Base-by-base conservation (phyloP, 768 basidiomycete genomes). In the Mrakia frigida region DNA sequence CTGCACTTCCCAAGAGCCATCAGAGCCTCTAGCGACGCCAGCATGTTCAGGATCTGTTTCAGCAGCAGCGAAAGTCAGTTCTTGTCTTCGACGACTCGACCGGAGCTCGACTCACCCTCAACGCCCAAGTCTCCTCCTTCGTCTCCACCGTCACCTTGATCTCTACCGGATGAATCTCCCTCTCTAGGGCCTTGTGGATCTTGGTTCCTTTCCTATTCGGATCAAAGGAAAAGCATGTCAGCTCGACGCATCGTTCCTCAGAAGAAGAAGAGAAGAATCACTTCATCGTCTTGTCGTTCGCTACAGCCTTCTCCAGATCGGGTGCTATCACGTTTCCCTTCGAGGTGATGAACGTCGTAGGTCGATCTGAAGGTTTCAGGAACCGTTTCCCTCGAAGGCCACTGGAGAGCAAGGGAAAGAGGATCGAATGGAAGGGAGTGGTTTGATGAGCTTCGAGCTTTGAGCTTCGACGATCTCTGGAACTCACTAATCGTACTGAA, bases 401-500 rank as follows among this genome's bases (percentile, higher is more conserved):
- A 65, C 82, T 84, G 73, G 13, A 33, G 59, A 21, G 52, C 23
- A 25, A 73, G 21, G 69, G 28, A 21, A 3, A 43, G 43, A 7
- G 6, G 3, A n/a, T 9, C 7, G 69, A 53, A 41, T 28, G 11
- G 41, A 70, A 35, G 11, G 13, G 43, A 46, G 25, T 50, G 28
- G 10, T 46, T 46, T 9, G 43, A 50, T 50, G 16, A 50, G 46
- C 46, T 50, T 21, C 16, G 18, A 50, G 46, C 46, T 50, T n/a
- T n/a, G n/a, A n/a, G n/a, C n/a, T 63, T n/a, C 56, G 56, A n/a
- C 25, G 23, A 9, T 31, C 13, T n/a, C 10, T 33, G 1, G 21
- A 39, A 78, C 82, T 70, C 52, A 83, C 82, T 83, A 83, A 70
- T 83, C 82, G 75, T 81, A 82, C 80, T 83, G 75, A 10, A 77